These are phyloP conservation scores for Alternaria brassicicola DNA, from an alignment of 2,329 filamentous ascomycete species.

Conservation along the genomic window DNA sequence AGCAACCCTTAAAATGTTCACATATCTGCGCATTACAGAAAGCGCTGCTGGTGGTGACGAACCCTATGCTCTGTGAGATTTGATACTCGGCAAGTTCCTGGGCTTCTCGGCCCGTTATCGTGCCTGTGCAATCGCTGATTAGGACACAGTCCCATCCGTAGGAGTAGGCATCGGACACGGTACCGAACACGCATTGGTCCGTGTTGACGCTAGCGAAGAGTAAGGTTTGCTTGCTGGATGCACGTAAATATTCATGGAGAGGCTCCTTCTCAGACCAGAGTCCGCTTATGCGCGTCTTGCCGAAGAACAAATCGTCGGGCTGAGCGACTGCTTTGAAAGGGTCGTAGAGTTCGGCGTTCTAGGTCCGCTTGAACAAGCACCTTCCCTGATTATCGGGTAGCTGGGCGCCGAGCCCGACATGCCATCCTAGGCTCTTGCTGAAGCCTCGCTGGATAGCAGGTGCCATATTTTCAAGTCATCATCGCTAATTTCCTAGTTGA, in stretches of 20 bases:
- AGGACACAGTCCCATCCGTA: slow-evolving; percentile 53
- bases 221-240: slow-evolving; percentile 51
- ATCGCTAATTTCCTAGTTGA: slow-evolving; percentile 53
- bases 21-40: slow-evolving; percentile 33
- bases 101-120: slow-evolving; percentile 50
- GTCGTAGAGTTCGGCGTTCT: slow-evolving; percentile 53
- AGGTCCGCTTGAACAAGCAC: slow-evolving; percentile 51
- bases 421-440: slow-evolving; percentile 51
- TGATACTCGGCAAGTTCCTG: slow-evolving; percentile 51
- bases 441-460: slow-evolving; percentile 52
- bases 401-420: slow-evolving; percentile 48
- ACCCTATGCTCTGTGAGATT: slow-evolving; percentile 52
- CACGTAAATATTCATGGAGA: slow-evolving; percentile 50
- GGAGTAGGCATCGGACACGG: slow-evolving; percentile 51
- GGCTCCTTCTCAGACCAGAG: slow-evolving; percentile 51
- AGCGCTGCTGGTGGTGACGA: slow-evolving; percentile 48
- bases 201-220: slow-evolving; percentile 53
- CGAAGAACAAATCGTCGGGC: slow-evolving; percentile 51
- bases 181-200: slow-evolving; percentile 53
- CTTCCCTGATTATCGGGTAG: slow-evolving; percentile 48
- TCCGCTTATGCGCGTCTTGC: slow-evolving; percentile 53
- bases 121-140: slow-evolving; percentile 51
- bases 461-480: slow-evolving; percentile 48
- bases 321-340: slow-evolving; percentile 47
- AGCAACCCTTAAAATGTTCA: slow-evolving; percentile 6